Evolutionary conservation across 2,329 filamentous ascomycete species (phyloP), one percentile per base, ranked within the genome.

Genomic region (Xylaria sp.): DNA sequence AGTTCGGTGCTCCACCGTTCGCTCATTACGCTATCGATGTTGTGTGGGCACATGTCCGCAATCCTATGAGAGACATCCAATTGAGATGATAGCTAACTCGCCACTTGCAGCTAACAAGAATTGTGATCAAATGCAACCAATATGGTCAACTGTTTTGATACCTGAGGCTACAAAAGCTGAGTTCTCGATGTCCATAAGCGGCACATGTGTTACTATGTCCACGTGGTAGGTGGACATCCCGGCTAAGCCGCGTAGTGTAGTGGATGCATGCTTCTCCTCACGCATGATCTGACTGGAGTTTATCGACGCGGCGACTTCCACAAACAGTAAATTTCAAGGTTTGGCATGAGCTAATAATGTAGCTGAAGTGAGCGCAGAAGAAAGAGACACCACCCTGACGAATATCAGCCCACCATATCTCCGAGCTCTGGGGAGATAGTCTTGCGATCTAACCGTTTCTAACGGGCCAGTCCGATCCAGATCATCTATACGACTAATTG

Each of bases 211-310:
- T 38, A 38, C 53, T 38, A 23, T 36, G 31, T 23, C 53, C 53
- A 56, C 53, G 53, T 56, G 53, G 53, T 36, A 38, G 53, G 53
- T 56, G 31, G 36, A 23, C 53, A 38, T 56, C 28, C 53, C 53
- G 53, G 53, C n/a, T 38, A 9, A 1, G 53, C 53, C n/a, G 53
- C 53, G 28, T 56, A 23, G 6, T 56, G 53, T 38, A 38, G 20
- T 56, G 33, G 53, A 20, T 56, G 53, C 53, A 56, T 56, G 53
- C 6, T 38, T 56, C 33, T 56, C 31, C 53, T 56, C 31, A 38
- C 53, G 53, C 11, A 56, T 38, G 17, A 56, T 38, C 53, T 38
- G 33, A 38, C 53, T 56, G 17, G 17, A 23, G n/a, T 15, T 56
- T 13, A 38, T 56, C 33, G 23, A 23, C 33, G 28, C 53, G 53